Evolutionary conservation across 768 basidiomycete species (phyloP).

Genomic region (Panellus pusillus): DNA sequence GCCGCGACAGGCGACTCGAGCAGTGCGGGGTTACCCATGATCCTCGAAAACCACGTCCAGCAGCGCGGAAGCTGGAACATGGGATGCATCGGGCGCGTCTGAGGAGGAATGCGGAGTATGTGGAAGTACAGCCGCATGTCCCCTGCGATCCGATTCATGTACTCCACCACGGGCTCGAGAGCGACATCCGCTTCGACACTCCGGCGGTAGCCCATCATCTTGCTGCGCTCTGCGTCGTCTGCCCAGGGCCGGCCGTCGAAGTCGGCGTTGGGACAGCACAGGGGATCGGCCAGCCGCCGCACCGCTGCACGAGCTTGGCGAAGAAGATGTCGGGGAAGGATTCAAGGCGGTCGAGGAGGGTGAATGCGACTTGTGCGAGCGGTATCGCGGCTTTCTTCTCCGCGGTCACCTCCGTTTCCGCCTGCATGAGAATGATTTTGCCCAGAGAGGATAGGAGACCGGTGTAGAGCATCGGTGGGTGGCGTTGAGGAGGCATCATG

Average conservation of each 20-base stretch:
- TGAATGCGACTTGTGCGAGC: slow-evolving; percentile 73
- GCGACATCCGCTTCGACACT: slow-evolving; percentile 36
- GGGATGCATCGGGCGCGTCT: slow-evolving; percentile 41
- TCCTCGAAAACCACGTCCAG: slow-evolving; percentile 74
- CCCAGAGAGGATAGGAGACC: slow-evolving; percentile 86
- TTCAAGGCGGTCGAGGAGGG: slow-evolving; percentile 57
- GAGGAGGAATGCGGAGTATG: slow-evolving; percentile 52
- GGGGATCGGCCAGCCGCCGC: slow-evolving; percentile 88
- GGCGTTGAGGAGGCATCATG: slow-evolving; percentile 23
- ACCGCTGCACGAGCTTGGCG: slow-evolving; percentile 80
- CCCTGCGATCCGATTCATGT: slow-evolving; percentile 68
- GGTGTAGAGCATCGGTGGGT: slow-evolving; percentile 52
- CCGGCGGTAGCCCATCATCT: slow-evolving; percentile 58
- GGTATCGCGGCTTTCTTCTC: slow-evolving; percentile 84
- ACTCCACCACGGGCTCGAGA: slow-evolving; percentile 61
- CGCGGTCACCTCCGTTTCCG: slow-evolving; percentile 89
- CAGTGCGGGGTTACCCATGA: slow-evolving; percentile 52
- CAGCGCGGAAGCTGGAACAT: slow-evolving; percentile 63
- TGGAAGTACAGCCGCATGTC: slow-evolving; percentile 87
- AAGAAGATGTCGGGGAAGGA: slow-evolving; percentile 77
- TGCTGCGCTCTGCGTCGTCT: slow-evolving; percentile 38
- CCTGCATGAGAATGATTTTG: slow-evolving; percentile 87
- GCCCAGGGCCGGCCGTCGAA: slow-evolving; percentile 49
- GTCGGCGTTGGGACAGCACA: slow-evolving; percentile 52
- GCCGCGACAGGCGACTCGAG: slow-evolving; percentile 61